Base-by-base conservation (phyloP, 2,329 filamentous ascomycete species). In the Ascochyta fabae region DNA sequence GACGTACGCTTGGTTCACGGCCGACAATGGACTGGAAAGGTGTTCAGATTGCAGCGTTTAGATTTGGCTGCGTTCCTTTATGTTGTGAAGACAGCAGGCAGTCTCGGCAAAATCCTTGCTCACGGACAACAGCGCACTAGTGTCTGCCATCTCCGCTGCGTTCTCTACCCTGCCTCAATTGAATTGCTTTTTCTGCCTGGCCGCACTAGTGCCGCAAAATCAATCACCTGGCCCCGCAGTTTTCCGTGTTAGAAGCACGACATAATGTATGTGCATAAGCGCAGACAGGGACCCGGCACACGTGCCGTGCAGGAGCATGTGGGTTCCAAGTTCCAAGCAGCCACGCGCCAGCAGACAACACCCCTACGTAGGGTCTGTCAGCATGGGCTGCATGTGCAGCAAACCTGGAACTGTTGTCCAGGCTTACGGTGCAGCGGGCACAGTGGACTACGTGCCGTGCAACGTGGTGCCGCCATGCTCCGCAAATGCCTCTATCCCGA, bases 361-460 rank as follows among this genome's bases (percentile, higher is more conserved):
- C 29, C 24, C 10, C 4, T 13, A 3, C 13, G 29, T 27, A 16
- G 35, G n/a, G 4, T 15, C 23, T 2, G 9, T 29, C 19, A 16
- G n/a, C 31, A 31, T 26, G 31, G 36, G 27, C 16, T 29, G 12
- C 22, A 49, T 27, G 12, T n/a, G 4, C 33, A 19, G 36, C 29
- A 42, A 4, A 15, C 43, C 39, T 24, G 19, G n/a, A 13, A 16
- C 43, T 53, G 44, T 48, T 38, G 44, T 53, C 44, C 44, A 39
- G 38, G 26, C 35, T 29, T 42, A 6, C 29, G 26, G 19, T 15
- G 41, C 38, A 38, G 44, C 38, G 42, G 38, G 29, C 29, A 31
- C 29, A 31, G 12, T 15, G 29, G 36, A 42, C 50, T 19, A 26
- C 15, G 24, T 43, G 44, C 50, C 38, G 24, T 53, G 26, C 23